These are phyloP conservation scores for Saccharomycopsis fibuligera DNA, from an alignment of 805 yeast species.

Conservation along the genomic window DNA sequence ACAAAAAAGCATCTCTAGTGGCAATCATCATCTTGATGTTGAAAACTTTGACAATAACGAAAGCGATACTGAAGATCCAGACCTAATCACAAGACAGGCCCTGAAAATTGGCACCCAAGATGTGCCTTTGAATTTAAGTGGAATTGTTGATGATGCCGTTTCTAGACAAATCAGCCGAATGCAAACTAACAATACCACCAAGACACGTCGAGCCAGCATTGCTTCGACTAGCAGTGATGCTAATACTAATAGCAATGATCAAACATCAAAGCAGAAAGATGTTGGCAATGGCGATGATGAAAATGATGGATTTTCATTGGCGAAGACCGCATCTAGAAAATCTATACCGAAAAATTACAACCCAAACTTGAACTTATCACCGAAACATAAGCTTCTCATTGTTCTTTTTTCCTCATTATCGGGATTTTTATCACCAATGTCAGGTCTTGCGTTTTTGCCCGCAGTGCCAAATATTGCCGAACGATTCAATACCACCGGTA, in stretches of 20 bases:
- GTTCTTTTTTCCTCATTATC: conserved; percentile 33
- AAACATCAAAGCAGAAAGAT: too few relatives aligned
- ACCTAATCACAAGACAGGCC: conserved; percentile 4
- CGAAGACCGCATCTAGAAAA: not conserved
- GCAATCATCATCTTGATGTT: too few relatives aligned
- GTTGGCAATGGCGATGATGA: too few relatives aligned
- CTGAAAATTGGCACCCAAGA: conserved; percentile 15
- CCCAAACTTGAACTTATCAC: conserved; percentile 12
- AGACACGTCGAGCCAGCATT: not conserved
- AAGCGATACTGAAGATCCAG: conserved; percentile 3
- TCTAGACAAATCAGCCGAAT: conserved; percentile 8
- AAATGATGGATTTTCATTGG: not conserved
- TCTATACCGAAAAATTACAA: conserved; percentile 19
- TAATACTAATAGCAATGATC: not conserved
- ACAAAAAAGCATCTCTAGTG: too few relatives aligned
- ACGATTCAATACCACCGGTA: conserved; percentile 39
- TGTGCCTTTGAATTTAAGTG: conserved; percentile 14
- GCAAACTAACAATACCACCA: not conserved
- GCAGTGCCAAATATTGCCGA: conserved; percentile 45
- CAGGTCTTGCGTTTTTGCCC: conserved; percentile 42
- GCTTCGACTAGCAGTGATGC: not conserved
- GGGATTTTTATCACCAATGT: conserved; percentile 40
- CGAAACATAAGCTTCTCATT: conserved; percentile 17
- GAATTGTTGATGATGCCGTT: conserved; percentile 20
- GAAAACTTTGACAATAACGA: conserved; percentile 5